Evolutionary conservation across 140 eudicot species (phyloP).

Genomic region (Stevia rebaudiana): DNA sequence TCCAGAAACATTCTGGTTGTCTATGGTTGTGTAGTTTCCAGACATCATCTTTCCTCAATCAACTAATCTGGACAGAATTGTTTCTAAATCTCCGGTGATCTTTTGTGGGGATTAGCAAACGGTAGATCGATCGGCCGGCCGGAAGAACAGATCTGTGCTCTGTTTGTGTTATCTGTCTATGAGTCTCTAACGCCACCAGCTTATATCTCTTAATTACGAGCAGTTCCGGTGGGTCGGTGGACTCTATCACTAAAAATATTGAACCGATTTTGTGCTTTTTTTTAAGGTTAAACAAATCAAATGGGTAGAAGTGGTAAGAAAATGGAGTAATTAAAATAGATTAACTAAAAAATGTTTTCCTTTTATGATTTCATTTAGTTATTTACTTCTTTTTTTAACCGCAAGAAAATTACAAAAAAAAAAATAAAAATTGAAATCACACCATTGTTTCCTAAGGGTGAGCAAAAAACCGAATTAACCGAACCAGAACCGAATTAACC

Average conservation of each 20-base stretch:
- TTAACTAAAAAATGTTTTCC: neutral
- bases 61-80: neutral
- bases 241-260: neutral
- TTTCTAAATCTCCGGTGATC: neutral
- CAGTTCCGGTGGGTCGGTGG: constrained; percentile 1
- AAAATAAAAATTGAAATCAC: too few species aligned
- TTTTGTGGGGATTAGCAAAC: constrained; percentile 13
- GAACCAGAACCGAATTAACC: too few species aligned
- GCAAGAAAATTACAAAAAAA: too few species aligned
- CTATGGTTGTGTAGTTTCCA: constrained; percentile 81
- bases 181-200: neutral
- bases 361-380: too few species aligned
- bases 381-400: too few species aligned
- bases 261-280: neutral
- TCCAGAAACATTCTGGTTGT: constrained; percentile 80
- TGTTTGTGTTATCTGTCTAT: neutral
- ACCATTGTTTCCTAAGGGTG: too few species aligned
- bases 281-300: neutral
- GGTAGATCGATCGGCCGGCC: constrained; percentile 16
- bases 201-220: neutral
- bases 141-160: constrained; percentile 20
- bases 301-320: too few species aligned
- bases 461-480: too few species aligned
- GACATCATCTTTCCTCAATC: constrained; percentile 72
- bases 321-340: neutral